Base-by-base conservation (phyloP, 306 rosid genomes). In the Vigna hirtella region DNA sequence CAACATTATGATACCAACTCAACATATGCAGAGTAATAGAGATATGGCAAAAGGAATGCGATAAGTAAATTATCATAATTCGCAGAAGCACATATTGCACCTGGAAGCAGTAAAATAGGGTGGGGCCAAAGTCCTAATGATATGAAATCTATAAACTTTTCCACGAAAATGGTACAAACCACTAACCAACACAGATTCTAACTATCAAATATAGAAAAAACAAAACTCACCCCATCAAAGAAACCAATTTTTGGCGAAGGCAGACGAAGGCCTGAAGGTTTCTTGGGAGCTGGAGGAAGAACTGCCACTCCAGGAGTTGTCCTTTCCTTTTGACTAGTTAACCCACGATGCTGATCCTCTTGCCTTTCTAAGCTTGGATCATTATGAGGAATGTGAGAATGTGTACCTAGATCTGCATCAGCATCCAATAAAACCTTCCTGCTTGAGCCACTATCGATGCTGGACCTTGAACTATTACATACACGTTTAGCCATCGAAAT, bases 211-310 rank as follows among this genome's bases (percentile, higher is more conserved):
- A 74, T 32, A 64, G 51, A 73, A 9, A 78, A 65, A 14, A 70
- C 43, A 84, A 59, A 78, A 83, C 93, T 71, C 73, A 94, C 98
- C 93, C 97, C 98, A 85, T 94, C 97, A 77, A 94, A 94, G 82
- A 87, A 94, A 77, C 98, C 98, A 85, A 90, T 93, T 79, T 93
- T 93, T 51, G 97, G 97, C 47, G 97, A 93, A 80, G 97, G 96
- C 70, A 93, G 70, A 76, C 96, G 90, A 72, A 93, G 87, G 74
- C 97, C 97, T 0, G 97, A 90, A 82, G 97, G 96, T 81, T 81
- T 93, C 55, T 22, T 51, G 20, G 81, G 83, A 61, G 85, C 77
- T 18, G 83, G 79, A 81, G 86, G 91, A 85, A 69, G 84, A 82
- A 74, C 77, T 10, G 81, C 36, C 47, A 68, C 88, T 6, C 66